A percentile compares a stretch with the other conserved stretches of the same genome.
Evolutionary conservation across 495 filamentous ascomycete species (phyloP).

Genomic region (Sphaerosporella brunnea): DNA sequence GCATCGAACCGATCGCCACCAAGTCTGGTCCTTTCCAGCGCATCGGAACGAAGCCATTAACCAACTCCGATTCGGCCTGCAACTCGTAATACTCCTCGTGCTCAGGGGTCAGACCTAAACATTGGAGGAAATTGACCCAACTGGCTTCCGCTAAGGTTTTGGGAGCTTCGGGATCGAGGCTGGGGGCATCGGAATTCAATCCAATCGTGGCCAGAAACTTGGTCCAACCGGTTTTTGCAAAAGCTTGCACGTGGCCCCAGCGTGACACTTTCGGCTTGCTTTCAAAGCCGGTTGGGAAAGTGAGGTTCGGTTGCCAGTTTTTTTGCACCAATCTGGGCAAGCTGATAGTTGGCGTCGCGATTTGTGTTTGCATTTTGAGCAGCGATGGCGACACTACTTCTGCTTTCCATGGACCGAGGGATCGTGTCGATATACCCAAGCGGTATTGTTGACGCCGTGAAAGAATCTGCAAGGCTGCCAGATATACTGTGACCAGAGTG

Average conservation of each 20-base stretch:
- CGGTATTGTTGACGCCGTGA: conserved; percentile 12
- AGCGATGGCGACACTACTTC: conserved; percentile 7
- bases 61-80: conserved; percentile 14
- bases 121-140: conserved; percentile 20
- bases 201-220: no score
- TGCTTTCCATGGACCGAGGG: conserved; percentile 15
- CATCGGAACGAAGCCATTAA: conserved; percentile 22
- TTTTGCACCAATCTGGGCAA: conserved; percentile 6
- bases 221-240: no score
- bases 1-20: conserved; percentile 17
- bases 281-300: conserved; percentile 8
- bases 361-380: conserved; percentile 11
- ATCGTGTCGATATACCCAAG: conserved; percentile 10
- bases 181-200: background rate
- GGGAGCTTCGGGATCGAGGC: conserved; percentile 8
- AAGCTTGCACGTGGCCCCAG: background rate
- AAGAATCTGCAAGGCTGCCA: conserved; percentile 11
- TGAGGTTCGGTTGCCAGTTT: conserved; percentile 4
- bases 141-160: conserved; percentile 10
- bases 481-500: conserved; percentile 19
- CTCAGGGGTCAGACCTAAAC: conserved; percentile 7
- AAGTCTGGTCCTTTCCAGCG: conserved; percentile 18
- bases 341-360: conserved; percentile 13
- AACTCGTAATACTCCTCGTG: conserved; percentile 7
- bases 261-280: background rate